A percentile compares a stretch with the other conserved stretches of the same genome.
Conservation (phyloP, 768 basidiomycete genomes). For the Sutorius australiensis region DNA sequence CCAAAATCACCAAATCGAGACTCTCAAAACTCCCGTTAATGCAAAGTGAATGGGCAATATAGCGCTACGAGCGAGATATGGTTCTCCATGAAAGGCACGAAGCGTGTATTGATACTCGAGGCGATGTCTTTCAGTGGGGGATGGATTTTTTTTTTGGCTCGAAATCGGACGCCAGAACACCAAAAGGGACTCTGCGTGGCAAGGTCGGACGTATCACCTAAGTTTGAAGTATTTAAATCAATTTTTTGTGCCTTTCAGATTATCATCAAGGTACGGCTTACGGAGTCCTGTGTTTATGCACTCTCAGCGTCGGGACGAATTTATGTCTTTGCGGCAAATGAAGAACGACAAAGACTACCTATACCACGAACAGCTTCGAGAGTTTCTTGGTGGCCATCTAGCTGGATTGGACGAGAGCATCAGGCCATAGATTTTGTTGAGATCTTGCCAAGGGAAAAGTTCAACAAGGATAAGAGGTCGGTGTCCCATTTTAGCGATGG, state of each 20-base stretch:
- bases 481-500: conserved; percentile 18
- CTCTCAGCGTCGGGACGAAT: conserved; percentile 75
- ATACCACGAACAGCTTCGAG: conserved; percentile 40
- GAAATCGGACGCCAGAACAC: conserved; percentile 30
- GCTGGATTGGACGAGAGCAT: conserved; percentile 53
- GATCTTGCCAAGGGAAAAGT: conserved; percentile 50
- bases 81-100: conserved; percentile 63
- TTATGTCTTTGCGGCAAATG: conserved; percentile 59
- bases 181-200: conserved; percentile 55
- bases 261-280: conserved; percentile 60
- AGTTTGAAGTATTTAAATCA: not conserved
- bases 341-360: conserved; percentile 43
- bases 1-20: conserved; percentile 38
- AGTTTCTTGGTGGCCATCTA: conserved; percentile 57
- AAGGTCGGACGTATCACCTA: conserved; percentile 43
- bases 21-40: conserved; percentile 47
- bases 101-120: conserved; percentile 73
- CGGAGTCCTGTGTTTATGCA: conserved; percentile 64
- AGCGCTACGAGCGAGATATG: conserved; percentile 69
- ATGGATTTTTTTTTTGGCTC: conserved; percentile 56
- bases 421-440: conserved; percentile 55
- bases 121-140: conserved; percentile 84
- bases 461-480: conserved; percentile 68
- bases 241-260: conserved; percentile 43
- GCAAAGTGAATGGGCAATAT: conserved; percentile 60